Evolutionary conservation across 2,329 filamentous ascomycete genomes (phyloP), one percentile per base, ranked within the genome.

Genomic region (Apiospora sp.): DNA sequence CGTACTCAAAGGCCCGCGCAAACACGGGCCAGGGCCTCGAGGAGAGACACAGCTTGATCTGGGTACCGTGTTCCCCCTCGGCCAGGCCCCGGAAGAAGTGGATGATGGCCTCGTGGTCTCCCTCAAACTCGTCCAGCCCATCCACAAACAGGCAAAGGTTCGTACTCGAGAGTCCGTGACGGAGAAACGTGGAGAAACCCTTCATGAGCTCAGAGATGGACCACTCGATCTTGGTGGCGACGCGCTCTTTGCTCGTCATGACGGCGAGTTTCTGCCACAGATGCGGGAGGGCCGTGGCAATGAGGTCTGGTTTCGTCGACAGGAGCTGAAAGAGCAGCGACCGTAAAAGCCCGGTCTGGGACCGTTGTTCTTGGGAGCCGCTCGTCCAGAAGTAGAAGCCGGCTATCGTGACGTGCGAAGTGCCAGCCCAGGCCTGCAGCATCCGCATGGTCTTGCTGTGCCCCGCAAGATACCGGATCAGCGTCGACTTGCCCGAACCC

Each of bases 341-440:
- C 3, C 82, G 79, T 37, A 84, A 64, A 13, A 84, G 72, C 0
- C 83, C 83, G 0, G 78, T 79, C 58, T 82, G 80, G 0, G 83
- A 84, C 22, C 81, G 78, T 74, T 84, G 83, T 44, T 82, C 81
- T 27, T 77, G 74, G 0, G 81, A 82, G 4, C 82, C 83, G 24
- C 81, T 82, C 2, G 81, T 84, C 85, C 85, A 87, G 72, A 87
- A 86, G 74, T 85, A 87, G 76, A 83, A 87, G 0, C 79, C 81
- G 0, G 84, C 83, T 0, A 79, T 81, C 2, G 78, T 79, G 2
- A 82, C 75, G 0, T 78, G 78, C 70, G 54, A 72, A 0, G 58
- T 73, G 0, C 44, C 75, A 0, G 81, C 76, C 83, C 82, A 84
- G 1, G 46, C 22, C 0, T 71, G 74, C 10, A 80, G 74, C 7